These are phyloP conservation scores for Leavenworthia alabamica DNA, from an alignment of 345 rosid genomes.

Conservation along the genomic window DNA sequence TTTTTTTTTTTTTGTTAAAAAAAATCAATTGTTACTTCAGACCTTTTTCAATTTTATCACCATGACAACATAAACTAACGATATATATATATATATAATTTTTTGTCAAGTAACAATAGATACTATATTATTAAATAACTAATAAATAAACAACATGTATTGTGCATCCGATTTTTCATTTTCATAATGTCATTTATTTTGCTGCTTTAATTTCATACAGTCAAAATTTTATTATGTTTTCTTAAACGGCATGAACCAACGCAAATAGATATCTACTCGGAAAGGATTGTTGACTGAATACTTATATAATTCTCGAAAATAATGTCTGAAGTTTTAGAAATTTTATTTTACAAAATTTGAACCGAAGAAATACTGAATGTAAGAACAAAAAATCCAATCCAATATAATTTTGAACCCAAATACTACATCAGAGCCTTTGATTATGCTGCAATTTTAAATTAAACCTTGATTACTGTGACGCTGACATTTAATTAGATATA, in stretches of 20 bases:
- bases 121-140: too few relatives aligned
- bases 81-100: too few relatives aligned
- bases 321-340: not conserved
- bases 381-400: not conserved
- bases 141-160: too few relatives aligned
- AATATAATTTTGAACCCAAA: not conserved
- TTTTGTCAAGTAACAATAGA: too few relatives aligned
- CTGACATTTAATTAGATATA: not conserved
- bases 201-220: too few relatives aligned
- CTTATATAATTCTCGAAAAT: not conserved
- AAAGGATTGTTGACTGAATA: not conserved
- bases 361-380: not conserved
- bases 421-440: not conserved
- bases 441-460: not conserved
- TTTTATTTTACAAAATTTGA: not conserved
- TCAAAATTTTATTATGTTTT: not conserved
- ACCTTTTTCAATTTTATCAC: too few relatives aligned
- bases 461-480: not conserved
- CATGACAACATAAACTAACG: too few relatives aligned
- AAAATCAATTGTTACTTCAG: too few relatives aligned
- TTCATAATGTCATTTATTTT: too few relatives aligned
- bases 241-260: slow-evolving; percentile 4
- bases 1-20: too few relatives aligned
- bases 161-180: too few relatives aligned
- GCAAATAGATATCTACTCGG: not conserved